Evolutionary conservation across 164 flowering plant species (phyloP).

Genomic region (Annona squamosa): DNA sequence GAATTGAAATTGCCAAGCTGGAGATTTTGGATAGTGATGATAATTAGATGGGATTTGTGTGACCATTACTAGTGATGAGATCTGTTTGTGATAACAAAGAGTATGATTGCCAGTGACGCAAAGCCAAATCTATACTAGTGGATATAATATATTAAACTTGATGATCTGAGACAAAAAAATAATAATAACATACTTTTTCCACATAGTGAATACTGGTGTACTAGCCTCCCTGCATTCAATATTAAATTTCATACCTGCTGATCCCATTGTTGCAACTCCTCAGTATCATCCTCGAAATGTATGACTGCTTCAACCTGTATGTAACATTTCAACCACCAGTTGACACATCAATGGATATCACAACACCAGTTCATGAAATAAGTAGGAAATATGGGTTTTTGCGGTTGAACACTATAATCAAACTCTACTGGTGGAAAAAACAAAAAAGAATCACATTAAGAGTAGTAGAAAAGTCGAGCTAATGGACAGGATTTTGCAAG

Average conservation of each 20-base stretch:
- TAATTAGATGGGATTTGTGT: no score
- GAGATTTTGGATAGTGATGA: no score
- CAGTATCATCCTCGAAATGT: constrained; percentile 97
- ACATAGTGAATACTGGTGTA: no score
- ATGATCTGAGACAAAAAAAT: neutral
- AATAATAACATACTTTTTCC: no score
- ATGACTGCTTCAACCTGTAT: constrained; percentile 89
- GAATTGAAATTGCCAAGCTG: no score
- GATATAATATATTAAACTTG: neutral
- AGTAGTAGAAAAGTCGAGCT: neutral
- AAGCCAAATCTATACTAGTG: neutral
- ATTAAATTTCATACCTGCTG: constrained; percentile 54
- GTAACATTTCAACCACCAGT: neutral
- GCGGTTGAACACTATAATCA: neutral
- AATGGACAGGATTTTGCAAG: neutral
- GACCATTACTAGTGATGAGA: no score
- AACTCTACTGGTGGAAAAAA: no score
- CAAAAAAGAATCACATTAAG: no score
- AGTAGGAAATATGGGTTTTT: neutral
- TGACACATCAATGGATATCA: neutral
- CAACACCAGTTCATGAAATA: neutral
- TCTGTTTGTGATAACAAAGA: no score
- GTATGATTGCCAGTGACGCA: neutral
- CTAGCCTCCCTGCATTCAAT: no score
- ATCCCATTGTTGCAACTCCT: constrained; percentile 97